Evolutionary conservation across 305 asterid species (phyloP).

Genomic region (Fraxinus sp.): DNA sequence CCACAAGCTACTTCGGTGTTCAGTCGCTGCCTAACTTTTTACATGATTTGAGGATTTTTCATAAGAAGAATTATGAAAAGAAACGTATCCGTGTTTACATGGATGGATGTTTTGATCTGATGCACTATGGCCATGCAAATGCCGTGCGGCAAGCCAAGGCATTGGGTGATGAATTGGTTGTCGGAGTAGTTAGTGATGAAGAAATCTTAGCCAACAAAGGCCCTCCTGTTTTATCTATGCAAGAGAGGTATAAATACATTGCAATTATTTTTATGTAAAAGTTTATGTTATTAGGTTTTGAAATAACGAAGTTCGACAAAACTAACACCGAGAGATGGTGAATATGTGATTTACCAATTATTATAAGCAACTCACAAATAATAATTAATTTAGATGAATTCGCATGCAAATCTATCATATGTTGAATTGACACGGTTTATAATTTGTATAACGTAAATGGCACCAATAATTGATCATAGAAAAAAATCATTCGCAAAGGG

Average conservation of each 20-base stretch:
- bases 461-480: no score
- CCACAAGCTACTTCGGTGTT: constrained; percentile 74
- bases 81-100: constrained; percentile 78
- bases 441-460: no score
- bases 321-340: neutral
- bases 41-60: constrained; percentile 52
- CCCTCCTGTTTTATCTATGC: constrained; percentile 86
- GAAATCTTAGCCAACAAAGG: constrained; percentile 81
- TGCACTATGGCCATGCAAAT: constrained; percentile 97
- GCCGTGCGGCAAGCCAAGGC: constrained; percentile 92
- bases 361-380: no score
- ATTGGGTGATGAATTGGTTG: constrained; percentile 82
- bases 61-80: constrained; percentile 55
- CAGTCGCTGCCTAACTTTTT: constrained; percentile 68
- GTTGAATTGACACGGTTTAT: no score
- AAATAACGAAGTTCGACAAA: neutral
- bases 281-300: neutral
- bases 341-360: no score
- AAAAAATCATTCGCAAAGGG: no score
- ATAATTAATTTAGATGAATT: no score
- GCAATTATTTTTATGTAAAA: neutral
- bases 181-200: constrained; percentile 92
- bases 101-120: constrained; percentile 96
- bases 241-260: constrained; percentile 59
- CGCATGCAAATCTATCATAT: no score